Base-by-base conservation (phyloP, 1,139 yeast genomes). In the Yamadazyma oceani region DNA sequence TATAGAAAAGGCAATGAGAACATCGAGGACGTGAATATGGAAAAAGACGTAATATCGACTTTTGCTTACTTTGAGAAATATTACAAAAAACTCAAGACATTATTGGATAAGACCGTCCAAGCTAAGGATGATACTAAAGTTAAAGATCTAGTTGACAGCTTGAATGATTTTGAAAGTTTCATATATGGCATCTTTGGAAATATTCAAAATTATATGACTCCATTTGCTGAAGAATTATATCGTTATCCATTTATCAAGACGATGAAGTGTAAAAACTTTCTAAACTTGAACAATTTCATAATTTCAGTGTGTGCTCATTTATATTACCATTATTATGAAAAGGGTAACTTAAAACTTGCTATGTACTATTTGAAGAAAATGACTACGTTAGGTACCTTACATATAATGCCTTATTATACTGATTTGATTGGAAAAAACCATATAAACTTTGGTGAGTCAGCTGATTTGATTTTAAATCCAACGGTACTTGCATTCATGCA, bases 381-480 rank as follows among this genome's bases (percentile, higher is more conserved):
- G 4, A 34, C 62, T 14, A 39, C 58, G 0, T 48, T 54, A 3
- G 35, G 49, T 5, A 45, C 53, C 32, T 45, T 55, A 9, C 70
- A 64, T 23, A 50, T 66, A 35, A 40, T 65, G 13, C 69, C 70
- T 3, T 53, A 51, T n/a, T 50, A 55, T 32, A 47, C 51, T 37
- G 56, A 57, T 12, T 49, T 70, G 29, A 51, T 67, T 32, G 41
- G 43, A 31, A 57, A 59, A 32, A 63, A 60, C 42, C 49, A 53
- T 23, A 40, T 46, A 3, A 57, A 62, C 39, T 68, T 69, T 46
- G 73, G 69, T 3, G 57, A 56, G 10, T 53, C 54, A 5, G 58
- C 74, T 0, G 73, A 67, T 45, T 50, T 68, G 35, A 53, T 69
- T 9, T 45, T 69, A 38, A 69, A 59, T 39, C 74, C 74, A 2